phyloP scores from a whole-genome alignment of 352 stramenopile species.

The Phytophthora nicotianae region DNA sequence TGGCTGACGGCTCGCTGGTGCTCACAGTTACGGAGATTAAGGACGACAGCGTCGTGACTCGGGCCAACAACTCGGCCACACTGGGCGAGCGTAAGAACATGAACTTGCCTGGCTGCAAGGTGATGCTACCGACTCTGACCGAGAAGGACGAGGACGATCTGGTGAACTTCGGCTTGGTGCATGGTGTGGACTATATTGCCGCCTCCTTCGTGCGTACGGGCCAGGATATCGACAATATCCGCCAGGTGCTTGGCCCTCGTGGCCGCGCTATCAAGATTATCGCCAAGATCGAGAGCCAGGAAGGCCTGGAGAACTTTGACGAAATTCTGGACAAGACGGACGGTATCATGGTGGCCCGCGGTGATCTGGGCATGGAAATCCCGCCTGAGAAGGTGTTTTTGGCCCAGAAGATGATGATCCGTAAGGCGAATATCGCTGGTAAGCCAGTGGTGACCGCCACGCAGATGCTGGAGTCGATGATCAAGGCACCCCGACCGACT shows the following conservation, averaged over 20 bases:
- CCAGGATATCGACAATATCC: constrained; percentile 97
- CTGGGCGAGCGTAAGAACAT: constrained; percentile 96
- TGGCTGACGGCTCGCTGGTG: constrained; percentile 95
- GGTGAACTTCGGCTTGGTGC: constrained; percentile 94
- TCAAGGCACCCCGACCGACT: constrained; percentile 96
- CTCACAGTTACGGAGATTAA: constrained; percentile 88
- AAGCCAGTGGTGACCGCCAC: constrained; percentile 98
- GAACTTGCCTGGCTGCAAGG: constrained; percentile 93
- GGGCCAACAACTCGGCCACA: constrained; percentile 79
- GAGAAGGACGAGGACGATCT: constrained; percentile 95
- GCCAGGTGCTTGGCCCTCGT: constrained; percentile 85
- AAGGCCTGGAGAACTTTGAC: constrained; percentile 96
- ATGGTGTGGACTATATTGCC: constrained; percentile 98
- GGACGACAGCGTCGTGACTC: constrained; percentile 78
- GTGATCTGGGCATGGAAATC: constrained; percentile 99
- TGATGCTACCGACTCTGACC: constrained; percentile 93
- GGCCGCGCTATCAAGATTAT: constrained; percentile 95
- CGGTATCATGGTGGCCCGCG: constrained; percentile 98
- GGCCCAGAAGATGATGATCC: constrained; percentile 99
- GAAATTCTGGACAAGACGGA: constrained; percentile 98
- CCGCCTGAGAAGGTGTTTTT: constrained; percentile 97
- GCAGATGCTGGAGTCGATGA: constrained; percentile 99
- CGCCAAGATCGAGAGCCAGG: constrained; percentile 98
- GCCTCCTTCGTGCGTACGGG: constrained; percentile 98
- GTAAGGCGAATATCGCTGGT: constrained; percentile 94